Percentiles rank a stretch among this genome's conserved stretches.
phyloP scores from a whole-genome alignment of 1,284 basidiomycete genomes.

The Takashimella tepidaria region DNA sequence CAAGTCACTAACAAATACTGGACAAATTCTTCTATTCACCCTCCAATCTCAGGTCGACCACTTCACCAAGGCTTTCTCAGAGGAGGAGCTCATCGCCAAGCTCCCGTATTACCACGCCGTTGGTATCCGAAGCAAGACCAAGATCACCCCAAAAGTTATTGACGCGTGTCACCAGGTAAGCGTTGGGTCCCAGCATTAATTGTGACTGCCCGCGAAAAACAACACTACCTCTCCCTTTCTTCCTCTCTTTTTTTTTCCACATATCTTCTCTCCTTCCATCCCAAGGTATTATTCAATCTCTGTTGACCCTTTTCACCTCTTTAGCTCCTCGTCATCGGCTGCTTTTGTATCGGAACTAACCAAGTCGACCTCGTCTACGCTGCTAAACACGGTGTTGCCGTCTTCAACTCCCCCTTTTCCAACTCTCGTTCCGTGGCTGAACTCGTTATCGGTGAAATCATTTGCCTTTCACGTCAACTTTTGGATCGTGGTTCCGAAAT shows the following conservation, averaged over 20 bases:
- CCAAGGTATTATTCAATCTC: too few species aligned
- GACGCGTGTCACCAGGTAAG: constrained; percentile 73
- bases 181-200: neutral
- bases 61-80: constrained; percentile 75
- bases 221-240: neutral
- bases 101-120: constrained; percentile 88
- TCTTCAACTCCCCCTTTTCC: constrained; percentile 99
- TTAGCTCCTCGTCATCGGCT: constrained; percentile 91
- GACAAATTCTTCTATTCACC: too few species aligned
- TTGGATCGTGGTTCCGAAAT: constrained; percentile 86
- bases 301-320: neutral
- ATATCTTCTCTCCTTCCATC: too few species aligned
- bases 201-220: too few species aligned
- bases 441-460: constrained; percentile 90
- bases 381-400: constrained; percentile 83
- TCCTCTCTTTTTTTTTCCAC: constrained; percentile 1
- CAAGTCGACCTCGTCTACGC: constrained; percentile 90
- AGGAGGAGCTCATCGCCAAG: constrained; percentile 85
- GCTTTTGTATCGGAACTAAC: constrained; percentile 99
- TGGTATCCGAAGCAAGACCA: constrained; percentile 96
- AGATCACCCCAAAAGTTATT: constrained; percentile 84
- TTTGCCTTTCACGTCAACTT: constrained; percentile 90
- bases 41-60: constrained; percentile 70
- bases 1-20: neutral
- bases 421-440: constrained; percentile 99